Conservation (phyloP, 2,329 filamentous ascomycete genomes). For the Onygenales sp. region DNA sequence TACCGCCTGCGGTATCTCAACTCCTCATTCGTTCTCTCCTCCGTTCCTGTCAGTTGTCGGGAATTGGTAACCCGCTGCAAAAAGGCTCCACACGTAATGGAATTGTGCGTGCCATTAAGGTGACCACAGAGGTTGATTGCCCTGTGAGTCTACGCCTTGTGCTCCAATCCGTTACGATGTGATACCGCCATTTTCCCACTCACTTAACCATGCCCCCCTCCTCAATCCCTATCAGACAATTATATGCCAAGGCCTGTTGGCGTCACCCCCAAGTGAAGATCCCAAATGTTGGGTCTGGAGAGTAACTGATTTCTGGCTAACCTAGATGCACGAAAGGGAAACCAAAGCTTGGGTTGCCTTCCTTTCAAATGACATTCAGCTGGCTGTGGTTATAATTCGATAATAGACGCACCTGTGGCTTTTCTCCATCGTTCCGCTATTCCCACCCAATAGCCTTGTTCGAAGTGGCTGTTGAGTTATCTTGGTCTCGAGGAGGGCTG, state of each 20-base stretch:
- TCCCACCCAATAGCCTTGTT: conserved; percentile 12
- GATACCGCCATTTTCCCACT: background rate
- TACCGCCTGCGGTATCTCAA: background rate
- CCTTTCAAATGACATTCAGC: conserved; percentile 5
- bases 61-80: conserved; percentile 2
- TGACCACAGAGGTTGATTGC: background rate
- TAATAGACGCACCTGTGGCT: conserved; percentile 12
- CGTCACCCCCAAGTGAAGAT: background rate
- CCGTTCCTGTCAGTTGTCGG: conserved; percentile 2
- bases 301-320: background rate
- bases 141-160: background rate
- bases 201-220: background rate
- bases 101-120: background rate
- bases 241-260: background rate
- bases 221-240: background rate
- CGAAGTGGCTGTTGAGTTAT: conserved; percentile 8
- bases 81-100: conserved; percentile 3
- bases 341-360: conserved; percentile 3
- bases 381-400: conserved; percentile 10
- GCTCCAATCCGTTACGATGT: background rate
- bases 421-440: conserved; percentile 9
- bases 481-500: conserved; percentile 6
- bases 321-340: background rate
- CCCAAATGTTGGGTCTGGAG: background rate
- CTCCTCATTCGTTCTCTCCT: background rate